Evolutionary conservation across 495 filamentous ascomycete genomes (phyloP).

Genomic region (Penicillium desertorum): DNA sequence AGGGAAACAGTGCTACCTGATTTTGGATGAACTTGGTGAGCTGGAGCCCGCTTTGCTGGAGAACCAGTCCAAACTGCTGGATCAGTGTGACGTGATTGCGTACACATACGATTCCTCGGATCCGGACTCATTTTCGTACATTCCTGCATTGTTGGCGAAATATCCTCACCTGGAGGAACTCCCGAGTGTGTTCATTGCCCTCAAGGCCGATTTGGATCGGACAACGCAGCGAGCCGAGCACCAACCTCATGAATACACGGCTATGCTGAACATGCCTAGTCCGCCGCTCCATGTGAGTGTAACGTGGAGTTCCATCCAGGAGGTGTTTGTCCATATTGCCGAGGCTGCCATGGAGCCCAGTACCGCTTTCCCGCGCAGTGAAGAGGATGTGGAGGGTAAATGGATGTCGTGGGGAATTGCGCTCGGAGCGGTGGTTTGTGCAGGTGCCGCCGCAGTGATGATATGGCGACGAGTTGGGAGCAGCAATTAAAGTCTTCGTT

Average conservation of each 20-base stretch:
- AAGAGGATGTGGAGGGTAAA: slow-evolving; percentile 77
- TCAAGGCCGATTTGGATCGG: slow-evolving; percentile 93
- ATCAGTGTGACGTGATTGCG: slow-evolving; percentile 88
- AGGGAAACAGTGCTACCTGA: slow-evolving; percentile 95
- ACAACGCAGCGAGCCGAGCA: slow-evolving; percentile 86
- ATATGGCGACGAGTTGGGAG: slow-evolving; percentile 61
- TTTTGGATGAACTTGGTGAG: slow-evolving; percentile 93
- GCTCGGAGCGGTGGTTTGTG: slow-evolving; percentile 75
- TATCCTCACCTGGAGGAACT: slow-evolving; percentile 82
- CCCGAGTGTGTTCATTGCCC: slow-evolving; percentile 83
- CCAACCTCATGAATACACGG: slow-evolving; percentile 92
- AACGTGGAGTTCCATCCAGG: slow-evolving; percentile 85
- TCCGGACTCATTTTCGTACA: slow-evolving; percentile 89
- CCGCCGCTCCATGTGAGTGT: slow-evolving; percentile 91
- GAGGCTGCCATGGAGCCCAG: slow-evolving; percentile 89
- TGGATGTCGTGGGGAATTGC: slow-evolving; percentile 83
- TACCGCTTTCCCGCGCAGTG: slow-evolving; percentile 80
- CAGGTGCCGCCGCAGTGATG: slow-evolving; percentile 75
- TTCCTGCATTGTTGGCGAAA: slow-evolving; percentile 73
- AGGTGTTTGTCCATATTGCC: slow-evolving; percentile 85
- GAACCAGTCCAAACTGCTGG: slow-evolving; percentile 85
- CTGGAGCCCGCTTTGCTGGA: slow-evolving; percentile 90
- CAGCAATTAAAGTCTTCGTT: slow-evolving; percentile 23
- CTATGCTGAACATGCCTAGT: slow-evolving; percentile 66
- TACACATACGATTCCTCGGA: slow-evolving; percentile 97